These are phyloP conservation scores for Fagopyrum tataricum DNA, from an alignment of 148 eudicot species.

Conservation along the genomic window DNA sequence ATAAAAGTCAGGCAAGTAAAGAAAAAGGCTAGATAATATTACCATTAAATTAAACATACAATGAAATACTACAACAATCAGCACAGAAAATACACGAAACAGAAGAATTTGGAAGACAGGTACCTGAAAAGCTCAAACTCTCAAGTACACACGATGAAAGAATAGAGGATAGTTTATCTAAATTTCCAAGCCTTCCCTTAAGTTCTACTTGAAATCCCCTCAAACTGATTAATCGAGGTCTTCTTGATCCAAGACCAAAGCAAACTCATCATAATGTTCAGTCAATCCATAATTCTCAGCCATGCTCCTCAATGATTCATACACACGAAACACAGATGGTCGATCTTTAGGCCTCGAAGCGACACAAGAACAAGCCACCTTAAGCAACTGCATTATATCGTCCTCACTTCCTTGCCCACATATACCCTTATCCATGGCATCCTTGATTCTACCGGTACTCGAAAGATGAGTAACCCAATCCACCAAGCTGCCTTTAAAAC, in stretches of 20 bases:
- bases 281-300: conserved; percentile 54
- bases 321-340: conserved; percentile 69
- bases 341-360: conserved; percentile 67
- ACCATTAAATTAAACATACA: not conserved
- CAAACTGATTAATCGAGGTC: conserved; percentile 20
- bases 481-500: conserved; percentile 69
- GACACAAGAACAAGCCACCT: conserved; percentile 67
- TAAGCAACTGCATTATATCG: conserved; percentile 62
- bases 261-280: conserved; percentile 74
- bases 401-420: conserved; percentile 70
- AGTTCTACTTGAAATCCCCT: not conserved
- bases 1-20: not conserved
- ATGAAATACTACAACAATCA: not conserved
- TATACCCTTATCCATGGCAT: conserved; percentile 57
- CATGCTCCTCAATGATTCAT: conserved; percentile 52
- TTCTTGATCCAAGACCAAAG: conserved; percentile 52
- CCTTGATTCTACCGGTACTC: conserved; percentile 51
- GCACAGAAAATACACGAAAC: not conserved
- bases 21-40: not conserved
- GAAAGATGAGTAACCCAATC: conserved; percentile 73
- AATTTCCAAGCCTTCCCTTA: conserved; percentile 11
- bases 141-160: conserved; percentile 14
- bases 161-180: conserved; percentile 17
- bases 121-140: conserved; percentile 2
- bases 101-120: not conserved